Conservation (phyloP, 768 basidiomycete genomes). For the Hygrocybe coccinea region DNA sequence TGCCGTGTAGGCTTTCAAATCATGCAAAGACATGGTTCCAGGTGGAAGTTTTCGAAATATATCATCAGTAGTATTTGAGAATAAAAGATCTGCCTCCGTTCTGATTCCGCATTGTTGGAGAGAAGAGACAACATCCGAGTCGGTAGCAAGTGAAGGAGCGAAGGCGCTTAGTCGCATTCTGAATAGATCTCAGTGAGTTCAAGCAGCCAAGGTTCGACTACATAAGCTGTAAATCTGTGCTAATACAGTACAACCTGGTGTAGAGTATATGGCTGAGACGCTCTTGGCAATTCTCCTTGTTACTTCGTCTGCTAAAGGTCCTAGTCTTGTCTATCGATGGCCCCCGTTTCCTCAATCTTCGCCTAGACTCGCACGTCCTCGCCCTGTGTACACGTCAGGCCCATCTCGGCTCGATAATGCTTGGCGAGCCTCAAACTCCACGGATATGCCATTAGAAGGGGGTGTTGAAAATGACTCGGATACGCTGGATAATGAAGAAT, state of each 20-base stretch:
- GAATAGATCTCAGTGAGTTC: neutral
- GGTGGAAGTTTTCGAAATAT: constrained; percentile 49
- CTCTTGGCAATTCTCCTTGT: constrained; percentile 79
- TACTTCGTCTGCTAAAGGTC: constrained; percentile 77
- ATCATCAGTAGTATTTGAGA: constrained; percentile 43
- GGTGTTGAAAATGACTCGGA: constrained; percentile 18
- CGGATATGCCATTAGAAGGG: constrained; percentile 30
- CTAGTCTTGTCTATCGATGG: constrained; percentile 78
- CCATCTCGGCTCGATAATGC: constrained; percentile 64
- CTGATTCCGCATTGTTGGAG: constrained; percentile 48
- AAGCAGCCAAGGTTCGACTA: neutral
- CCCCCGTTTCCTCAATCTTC: constrained; percentile 65
- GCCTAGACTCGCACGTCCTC: constrained; percentile 67
- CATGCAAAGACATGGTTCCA: constrained; percentile 44
- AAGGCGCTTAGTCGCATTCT: constrained; percentile 40
- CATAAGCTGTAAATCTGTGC: too few relatives aligned
- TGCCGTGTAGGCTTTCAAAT: constrained; percentile 40
- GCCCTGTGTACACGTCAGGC: constrained; percentile 42
- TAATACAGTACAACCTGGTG: too few relatives aligned
- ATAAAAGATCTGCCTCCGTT: constrained; percentile 57
- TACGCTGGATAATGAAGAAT: constrained; percentile 41
- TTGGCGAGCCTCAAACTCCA: constrained; percentile 58
- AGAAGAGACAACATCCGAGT: constrained; percentile 31
- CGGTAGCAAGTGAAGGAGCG: constrained; percentile 32
- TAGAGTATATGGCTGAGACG: constrained; percentile 78